phyloP scores from a whole-genome alignment of 441 rosid species.

The Adansonia gregorii region DNA sequence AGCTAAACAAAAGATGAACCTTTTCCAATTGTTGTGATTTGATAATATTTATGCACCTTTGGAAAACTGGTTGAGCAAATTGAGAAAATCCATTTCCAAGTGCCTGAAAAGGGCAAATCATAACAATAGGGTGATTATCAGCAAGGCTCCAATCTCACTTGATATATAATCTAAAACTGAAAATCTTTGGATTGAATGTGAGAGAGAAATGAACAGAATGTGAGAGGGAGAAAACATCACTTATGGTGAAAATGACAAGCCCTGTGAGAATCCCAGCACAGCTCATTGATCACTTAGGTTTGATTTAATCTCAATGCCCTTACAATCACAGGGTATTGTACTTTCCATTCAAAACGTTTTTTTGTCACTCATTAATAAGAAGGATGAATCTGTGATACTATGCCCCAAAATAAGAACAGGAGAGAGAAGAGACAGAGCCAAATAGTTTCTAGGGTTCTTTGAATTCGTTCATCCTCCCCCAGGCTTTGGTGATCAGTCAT shows the following conservation, averaged over 20 bases:
- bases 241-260: neutral
- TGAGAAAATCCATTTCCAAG: constrained; percentile 82
- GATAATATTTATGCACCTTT: constrained; percentile 84
- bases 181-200: neutral
- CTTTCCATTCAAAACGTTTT: neutral
- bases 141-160: neutral
- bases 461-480: neutral
- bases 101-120: constrained; percentile 61
- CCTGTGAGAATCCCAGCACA: neutral
- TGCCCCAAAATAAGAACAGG: neutral
- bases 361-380: neutral
- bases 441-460: neutral
- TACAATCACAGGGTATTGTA: neutral
- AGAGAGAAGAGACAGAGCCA: neutral
- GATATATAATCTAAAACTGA: neutral
- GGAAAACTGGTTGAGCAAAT: constrained; percentile 92
- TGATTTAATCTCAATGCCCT: neutral
- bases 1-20: constrained; percentile 39
- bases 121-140: neutral
- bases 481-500: neutral
- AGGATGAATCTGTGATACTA: neutral
- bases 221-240: neutral
- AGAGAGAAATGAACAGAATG: neutral
- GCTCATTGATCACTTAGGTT: neutral
- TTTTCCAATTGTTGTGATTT: constrained; percentile 76